phyloP scores from a whole-genome alignment of 805 yeast genomes.

The Candida sakaeoensis region DNA sequence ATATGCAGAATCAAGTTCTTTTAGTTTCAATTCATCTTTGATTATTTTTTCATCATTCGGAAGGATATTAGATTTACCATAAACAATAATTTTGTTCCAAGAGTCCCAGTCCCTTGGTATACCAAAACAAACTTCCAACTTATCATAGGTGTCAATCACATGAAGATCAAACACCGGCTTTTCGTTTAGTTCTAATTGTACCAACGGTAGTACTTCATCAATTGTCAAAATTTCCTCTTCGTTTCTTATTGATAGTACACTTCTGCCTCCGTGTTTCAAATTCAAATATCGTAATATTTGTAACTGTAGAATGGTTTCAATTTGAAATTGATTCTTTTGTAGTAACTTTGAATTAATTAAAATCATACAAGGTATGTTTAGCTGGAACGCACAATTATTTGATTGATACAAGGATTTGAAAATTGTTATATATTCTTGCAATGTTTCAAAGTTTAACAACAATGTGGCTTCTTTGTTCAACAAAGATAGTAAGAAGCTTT shows the following conservation, averaged over 20 bases:
- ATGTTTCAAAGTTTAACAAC: background rate
- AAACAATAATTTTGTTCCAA: slow-evolving; percentile 44
- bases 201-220: slow-evolving; percentile 1
- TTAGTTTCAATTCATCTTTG: slow-evolving; percentile 21
- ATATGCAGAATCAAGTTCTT: slow-evolving; percentile 4
- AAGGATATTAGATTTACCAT: slow-evolving; percentile 21
- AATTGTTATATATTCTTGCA: background rate
- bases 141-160: slow-evolving; percentile 1
- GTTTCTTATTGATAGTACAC: slow-evolving; percentile 9
- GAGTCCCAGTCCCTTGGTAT: slow-evolving; percentile 54
- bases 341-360: slow-evolving; percentile 6
- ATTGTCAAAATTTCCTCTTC: background rate
- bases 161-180: slow-evolving; percentile 14
- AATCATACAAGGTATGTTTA: slow-evolving; percentile 1
- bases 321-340: slow-evolving; percentile 16
- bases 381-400: background rate
- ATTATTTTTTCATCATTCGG: slow-evolving; percentile 16
- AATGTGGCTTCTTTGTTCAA: background rate
- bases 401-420: background rate
- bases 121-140: slow-evolving; percentile 17
- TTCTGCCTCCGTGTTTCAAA: slow-evolving; percentile 27
- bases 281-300: slow-evolving; percentile 31
- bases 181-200: slow-evolving; percentile 11
- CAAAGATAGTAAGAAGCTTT: background rate
- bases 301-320: slow-evolving; percentile 22